Evolutionary conservation across 495 filamentous ascomycete species (phyloP).

Genomic region (Xanthoparmelia taractica): DNA sequence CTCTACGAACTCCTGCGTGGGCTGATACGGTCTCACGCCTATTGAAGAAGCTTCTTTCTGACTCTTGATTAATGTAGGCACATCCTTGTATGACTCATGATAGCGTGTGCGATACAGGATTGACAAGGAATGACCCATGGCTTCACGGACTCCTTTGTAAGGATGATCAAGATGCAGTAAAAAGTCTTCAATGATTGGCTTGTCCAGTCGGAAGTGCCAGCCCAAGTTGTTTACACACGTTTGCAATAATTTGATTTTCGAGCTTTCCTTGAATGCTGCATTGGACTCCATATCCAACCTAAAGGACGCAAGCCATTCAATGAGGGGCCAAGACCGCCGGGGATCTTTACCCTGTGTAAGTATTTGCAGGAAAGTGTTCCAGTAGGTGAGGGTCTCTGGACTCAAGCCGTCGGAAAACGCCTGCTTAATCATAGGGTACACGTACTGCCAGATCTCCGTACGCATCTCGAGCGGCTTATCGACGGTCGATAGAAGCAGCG

Average conservation of each 20-base stretch:
- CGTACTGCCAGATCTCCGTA: slow-evolving; percentile 75
- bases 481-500: slow-evolving; percentile 64
- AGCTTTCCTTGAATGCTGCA: slow-evolving; percentile 97
- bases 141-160: slow-evolving; percentile 93
- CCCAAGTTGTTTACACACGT: slow-evolving; percentile 80
- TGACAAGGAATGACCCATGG: slow-evolving; percentile 82
- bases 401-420: slow-evolving; percentile 86
- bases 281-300: slow-evolving; percentile 89
- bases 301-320: slow-evolving; percentile 78
- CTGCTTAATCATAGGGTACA: slow-evolving; percentile 77
- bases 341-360: slow-evolving; percentile 79
- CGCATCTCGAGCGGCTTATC: slow-evolving; percentile 63
- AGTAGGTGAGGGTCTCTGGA: slow-evolving; percentile 89
- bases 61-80: slow-evolving; percentile 61
- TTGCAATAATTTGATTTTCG: slow-evolving; percentile 86
- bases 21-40: slow-evolving; percentile 74
- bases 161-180: slow-evolving; percentile 89
- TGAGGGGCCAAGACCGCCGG: slow-evolving; percentile 73
- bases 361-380: slow-evolving; percentile 87
- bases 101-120: slow-evolving; percentile 83
- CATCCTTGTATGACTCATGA: slow-evolving; percentile 81
- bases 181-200: slow-evolving; percentile 85
- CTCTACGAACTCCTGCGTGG: slow-evolving; percentile 61
- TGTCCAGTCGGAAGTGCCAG: slow-evolving; percentile 93
- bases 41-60: slow-evolving; percentile 77